Conservation (phyloP, 148 eudicot genomes). For the Fallopia convolvulus region DNA sequence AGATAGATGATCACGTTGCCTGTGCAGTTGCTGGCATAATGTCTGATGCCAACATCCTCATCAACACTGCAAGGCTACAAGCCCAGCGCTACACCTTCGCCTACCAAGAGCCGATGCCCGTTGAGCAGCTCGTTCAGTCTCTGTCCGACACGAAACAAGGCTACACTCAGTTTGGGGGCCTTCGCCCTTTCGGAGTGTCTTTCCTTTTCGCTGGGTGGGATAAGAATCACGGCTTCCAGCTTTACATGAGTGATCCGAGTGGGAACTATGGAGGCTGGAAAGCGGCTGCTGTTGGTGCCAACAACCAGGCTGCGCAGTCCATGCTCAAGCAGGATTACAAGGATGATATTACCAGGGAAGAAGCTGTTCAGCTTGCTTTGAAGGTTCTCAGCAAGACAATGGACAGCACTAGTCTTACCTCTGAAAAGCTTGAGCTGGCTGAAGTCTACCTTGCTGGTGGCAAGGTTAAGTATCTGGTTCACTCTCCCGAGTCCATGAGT, state of each 20-base stretch:
- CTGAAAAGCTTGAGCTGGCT: slow-evolving; percentile 89
- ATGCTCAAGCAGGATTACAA: slow-evolving; percentile 96
- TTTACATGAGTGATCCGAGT: slow-evolving; percentile 87
- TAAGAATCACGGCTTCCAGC: slow-evolving; percentile 74
- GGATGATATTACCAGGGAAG: slow-evolving; percentile 82
- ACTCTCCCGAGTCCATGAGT: slow-evolving; percentile 65
- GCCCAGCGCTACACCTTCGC: slow-evolving; percentile 69
- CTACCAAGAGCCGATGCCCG: slow-evolving; percentile 86
- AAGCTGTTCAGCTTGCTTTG: slow-evolving; percentile 75
- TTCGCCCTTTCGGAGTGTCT: slow-evolving; percentile 87
- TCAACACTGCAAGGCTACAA: slow-evolving; percentile 80
- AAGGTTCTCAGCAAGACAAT: slow-evolving; percentile 95
- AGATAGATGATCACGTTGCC: slow-evolving; percentile 86
- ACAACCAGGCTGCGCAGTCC: slow-evolving; percentile 95
- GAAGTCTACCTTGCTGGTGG: slow-evolving; percentile 64
- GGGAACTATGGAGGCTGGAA: slow-evolving; percentile 95
- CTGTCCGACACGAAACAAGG: slow-evolving; percentile 86
- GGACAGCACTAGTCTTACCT: slow-evolving; percentile 92
- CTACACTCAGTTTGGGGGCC: slow-evolving; percentile 93
- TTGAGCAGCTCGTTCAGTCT: slow-evolving; percentile 88
- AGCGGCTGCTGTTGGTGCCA: slow-evolving; percentile 84
- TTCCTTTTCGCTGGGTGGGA: slow-evolving; percentile 90
- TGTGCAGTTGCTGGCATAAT: slow-evolving; percentile 94
- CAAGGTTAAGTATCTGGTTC: slow-evolving; percentile 81
- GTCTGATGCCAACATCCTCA: slow-evolving; percentile 92